phyloP scores from a whole-genome alignment of 2,329 filamentous ascomycete genomes.

The Dothidotthia symphoricarpi region DNA sequence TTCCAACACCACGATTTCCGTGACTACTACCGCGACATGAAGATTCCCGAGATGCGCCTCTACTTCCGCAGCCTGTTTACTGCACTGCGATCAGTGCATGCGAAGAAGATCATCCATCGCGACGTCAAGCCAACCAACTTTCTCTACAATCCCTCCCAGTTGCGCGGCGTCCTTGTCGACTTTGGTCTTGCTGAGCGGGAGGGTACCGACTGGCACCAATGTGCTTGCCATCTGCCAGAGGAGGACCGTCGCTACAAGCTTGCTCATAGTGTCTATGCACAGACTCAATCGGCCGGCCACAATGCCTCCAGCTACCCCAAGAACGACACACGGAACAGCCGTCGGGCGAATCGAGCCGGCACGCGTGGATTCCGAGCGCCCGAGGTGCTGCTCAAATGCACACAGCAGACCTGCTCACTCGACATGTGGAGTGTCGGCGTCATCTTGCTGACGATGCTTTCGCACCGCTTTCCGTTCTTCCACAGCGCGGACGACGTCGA shows the following conservation, averaged over 20 bases:
- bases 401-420: slow-evolving; percentile 84
- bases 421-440: slow-evolving; percentile 97
- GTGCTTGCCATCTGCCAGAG: slow-evolving; percentile 70
- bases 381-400: slow-evolving; percentile 96
- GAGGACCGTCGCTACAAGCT: slow-evolving; percentile 60
- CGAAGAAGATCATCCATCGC: slow-evolving; percentile 80
- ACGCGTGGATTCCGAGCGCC: slow-evolving; percentile 94
- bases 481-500: slow-evolving; percentile 98
- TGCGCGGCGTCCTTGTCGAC: slow-evolving; percentile 91
- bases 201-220: slow-evolving; percentile 72
- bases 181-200: slow-evolving; percentile 87
- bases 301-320: slow-evolving; percentile 72
- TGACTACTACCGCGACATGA: slow-evolving; percentile 89
- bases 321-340: slow-evolving; percentile 80
- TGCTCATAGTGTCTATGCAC: slow-evolving; percentile 59
- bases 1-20: slow-evolving; percentile 95
- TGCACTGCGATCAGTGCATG: slow-evolving; percentile 79
- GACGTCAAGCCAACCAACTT: slow-evolving; percentile 99
- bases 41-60: slow-evolving; percentile 77
- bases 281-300: slow-evolving; percentile 47
- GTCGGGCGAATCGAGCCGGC: slow-evolving; percentile 89
- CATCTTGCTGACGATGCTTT: slow-evolving; percentile 93
- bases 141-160: slow-evolving; percentile 77
- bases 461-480: slow-evolving; percentile 94
- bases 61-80: slow-evolving; percentile 89